Conservation (phyloP, 805 yeast species). For the Komagataella phaffii region DNA sequence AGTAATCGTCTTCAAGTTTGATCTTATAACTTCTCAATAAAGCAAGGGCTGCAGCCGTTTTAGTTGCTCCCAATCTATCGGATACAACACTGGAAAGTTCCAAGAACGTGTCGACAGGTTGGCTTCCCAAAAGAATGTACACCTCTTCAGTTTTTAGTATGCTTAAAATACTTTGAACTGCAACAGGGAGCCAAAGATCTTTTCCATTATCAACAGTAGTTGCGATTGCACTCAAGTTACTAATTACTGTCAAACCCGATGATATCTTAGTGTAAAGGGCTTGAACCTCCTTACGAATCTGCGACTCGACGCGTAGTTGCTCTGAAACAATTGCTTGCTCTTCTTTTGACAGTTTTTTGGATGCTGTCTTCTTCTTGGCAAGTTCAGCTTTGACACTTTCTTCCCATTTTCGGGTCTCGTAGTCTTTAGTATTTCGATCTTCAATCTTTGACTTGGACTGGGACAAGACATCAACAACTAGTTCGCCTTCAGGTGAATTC, state of each 20-base stretch:
- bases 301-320: conserved; percentile 50
- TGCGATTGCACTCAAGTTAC: conserved; percentile 37
- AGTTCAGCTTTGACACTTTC: conserved; percentile 66
- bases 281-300: conserved; percentile 35
- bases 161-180: conserved; percentile 35
- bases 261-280: conserved; percentile 20
- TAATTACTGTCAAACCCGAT: conserved; percentile 40
- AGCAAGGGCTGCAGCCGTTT: conserved; percentile 53
- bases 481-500: conserved; percentile 53
- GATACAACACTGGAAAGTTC: conserved; percentile 38
- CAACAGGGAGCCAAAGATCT: conserved; percentile 57
- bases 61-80: conserved; percentile 34
- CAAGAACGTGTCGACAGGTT: conserved; percentile 21
- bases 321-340: conserved; percentile 51
- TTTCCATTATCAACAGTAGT: conserved; percentile 49
- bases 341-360: conserved; percentile 60
- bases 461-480: conserved; percentile 53
- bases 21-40: conserved; percentile 44
- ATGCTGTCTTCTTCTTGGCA: conserved; percentile 25
- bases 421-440: conserved; percentile 69
- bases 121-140: not conserved
- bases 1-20: conserved; percentile 28
- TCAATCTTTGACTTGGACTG: conserved; percentile 26
- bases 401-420: conserved; percentile 85
- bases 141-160: conserved; percentile 20